phyloP scores from a whole-genome alignment of 345 rosid species.

The Citrus medica region DNA sequence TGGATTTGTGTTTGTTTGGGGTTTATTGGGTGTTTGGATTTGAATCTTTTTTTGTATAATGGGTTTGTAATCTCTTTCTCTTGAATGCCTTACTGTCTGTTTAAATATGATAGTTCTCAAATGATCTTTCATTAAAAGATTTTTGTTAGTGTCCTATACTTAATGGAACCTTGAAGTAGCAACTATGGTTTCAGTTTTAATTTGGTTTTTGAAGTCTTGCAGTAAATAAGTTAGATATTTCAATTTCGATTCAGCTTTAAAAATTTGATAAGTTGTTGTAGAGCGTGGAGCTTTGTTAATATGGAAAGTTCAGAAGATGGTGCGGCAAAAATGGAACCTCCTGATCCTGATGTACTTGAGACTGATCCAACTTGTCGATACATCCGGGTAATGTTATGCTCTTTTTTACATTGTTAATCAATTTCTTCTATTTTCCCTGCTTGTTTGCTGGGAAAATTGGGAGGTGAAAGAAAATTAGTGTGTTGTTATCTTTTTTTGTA shows the following conservation, averaged over 20 bases:
- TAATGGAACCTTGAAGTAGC: neutral
- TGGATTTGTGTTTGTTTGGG: neutral
- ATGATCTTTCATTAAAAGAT: neutral
- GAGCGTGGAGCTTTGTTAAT: slow-evolving; percentile 2
- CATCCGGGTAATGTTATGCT: slow-evolving; percentile 37
- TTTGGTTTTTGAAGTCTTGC: neutral
- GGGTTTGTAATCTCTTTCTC: neutral
- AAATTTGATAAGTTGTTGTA: neutral
- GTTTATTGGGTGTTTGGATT: neutral
- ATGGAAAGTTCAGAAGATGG: slow-evolving; percentile 46
- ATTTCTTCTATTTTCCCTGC: neutral
- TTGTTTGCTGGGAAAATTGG: slow-evolving; percentile 8
- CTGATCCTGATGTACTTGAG: slow-evolving; percentile 64
- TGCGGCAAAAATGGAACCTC: slow-evolving; percentile 44
- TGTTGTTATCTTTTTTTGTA: slow-evolving; percentile 3
- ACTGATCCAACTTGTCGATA: slow-evolving; percentile 63
- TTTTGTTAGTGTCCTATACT: neutral
- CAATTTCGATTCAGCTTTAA: neutral
- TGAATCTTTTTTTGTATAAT: neutral
- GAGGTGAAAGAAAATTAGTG: neutral
- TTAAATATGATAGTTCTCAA: too few relatives aligned
- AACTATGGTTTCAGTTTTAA: neutral
- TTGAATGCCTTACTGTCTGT: neutral
- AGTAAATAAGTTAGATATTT: neutral
- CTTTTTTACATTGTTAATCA: neutral